Conservation (phyloP, 768 basidiomycete genomes). For the Pilatotrama ljubarskyi region DNA sequence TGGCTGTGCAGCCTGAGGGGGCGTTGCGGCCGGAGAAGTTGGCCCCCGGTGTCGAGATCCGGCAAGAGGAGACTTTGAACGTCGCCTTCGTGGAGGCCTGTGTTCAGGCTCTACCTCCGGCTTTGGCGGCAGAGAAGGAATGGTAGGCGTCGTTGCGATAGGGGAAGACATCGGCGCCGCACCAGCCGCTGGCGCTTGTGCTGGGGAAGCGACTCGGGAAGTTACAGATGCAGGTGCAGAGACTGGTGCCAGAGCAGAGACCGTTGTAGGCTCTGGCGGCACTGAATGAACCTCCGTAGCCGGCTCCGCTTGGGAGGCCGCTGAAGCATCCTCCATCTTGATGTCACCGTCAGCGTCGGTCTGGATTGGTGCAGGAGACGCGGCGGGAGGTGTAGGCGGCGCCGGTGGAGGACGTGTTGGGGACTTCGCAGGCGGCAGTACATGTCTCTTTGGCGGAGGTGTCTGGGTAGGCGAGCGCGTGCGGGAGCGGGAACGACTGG, state of each 20-base stretch:
- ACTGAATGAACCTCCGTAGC: neutral
- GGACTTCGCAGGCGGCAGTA: slow-evolving; percentile 14
- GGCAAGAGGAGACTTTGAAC: slow-evolving; percentile 17
- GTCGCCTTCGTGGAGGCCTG: neutral
- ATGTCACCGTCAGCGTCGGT: slow-evolving; percentile 16
- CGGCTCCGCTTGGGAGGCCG: neutral
- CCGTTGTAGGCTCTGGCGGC: neutral
- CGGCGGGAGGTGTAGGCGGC: neutral
- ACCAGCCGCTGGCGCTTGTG: neutral
- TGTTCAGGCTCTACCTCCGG: slow-evolving; percentile 11
- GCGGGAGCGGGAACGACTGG: slow-evolving; percentile 19
- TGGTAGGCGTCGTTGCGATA: neutral
- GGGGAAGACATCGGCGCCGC: neutral
- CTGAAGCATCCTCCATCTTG: slow-evolving; percentile 5
- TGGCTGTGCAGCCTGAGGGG: slow-evolving; percentile 18
- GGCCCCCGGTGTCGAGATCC: slow-evolving; percentile 15
- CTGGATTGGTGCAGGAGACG: neutral
- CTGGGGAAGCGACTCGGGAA: neutral
- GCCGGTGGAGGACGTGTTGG: slow-evolving; percentile 12
- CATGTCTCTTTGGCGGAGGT: slow-evolving; percentile 16
- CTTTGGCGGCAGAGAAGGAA: slow-evolving; percentile 3
- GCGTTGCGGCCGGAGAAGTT: slow-evolving; percentile 19
- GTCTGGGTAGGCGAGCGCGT: slow-evolving; percentile 14
- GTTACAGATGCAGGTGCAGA: neutral
- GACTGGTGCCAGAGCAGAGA: neutral